A percentile compares a stretch with the other conserved stretches of the same genome.
Evolutionary conservation across 768 basidiomycete species (phyloP).

Genomic region (Lactifluus volemus): DNA sequence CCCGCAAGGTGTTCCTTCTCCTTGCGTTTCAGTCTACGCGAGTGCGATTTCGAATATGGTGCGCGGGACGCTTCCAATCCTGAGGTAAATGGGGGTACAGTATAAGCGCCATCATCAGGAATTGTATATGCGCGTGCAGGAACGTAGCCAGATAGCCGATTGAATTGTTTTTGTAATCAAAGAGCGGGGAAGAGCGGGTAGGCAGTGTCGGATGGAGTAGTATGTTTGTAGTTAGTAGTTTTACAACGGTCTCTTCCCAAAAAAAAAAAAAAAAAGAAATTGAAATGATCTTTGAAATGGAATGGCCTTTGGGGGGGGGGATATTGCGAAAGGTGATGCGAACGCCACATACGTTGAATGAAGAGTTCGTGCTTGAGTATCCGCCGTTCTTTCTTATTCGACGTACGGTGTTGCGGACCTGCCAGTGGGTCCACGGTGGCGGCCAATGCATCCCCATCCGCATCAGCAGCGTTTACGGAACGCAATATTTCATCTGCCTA

Average conservation of each 20-base stretch:
- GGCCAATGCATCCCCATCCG: neutral
- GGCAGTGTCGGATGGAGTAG: neutral
- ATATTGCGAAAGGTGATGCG: neutral
- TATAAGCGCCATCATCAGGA: neutral
- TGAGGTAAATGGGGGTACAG: conserved; percentile 21
- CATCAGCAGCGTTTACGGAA: conserved; percentile 23
- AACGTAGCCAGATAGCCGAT: neutral
- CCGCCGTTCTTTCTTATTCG: conserved; percentile 60
- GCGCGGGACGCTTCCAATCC: conserved; percentile 41
- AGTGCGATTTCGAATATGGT: conserved; percentile 67
- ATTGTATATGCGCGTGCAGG: neutral
- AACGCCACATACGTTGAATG: conserved; percentile 43
- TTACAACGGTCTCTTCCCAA: too few species aligned
- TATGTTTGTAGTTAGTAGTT: neutral
- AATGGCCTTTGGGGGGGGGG: neutral
- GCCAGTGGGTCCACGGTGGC: conserved; percentile 15
- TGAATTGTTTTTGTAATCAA: neutral
- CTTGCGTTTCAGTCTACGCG: conserved; percentile 60
- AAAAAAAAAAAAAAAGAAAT: neutral
- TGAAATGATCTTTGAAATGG: neutral
- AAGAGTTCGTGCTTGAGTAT: conserved; percentile 60
- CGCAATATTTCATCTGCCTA: conserved; percentile 38
- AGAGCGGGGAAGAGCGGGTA: neutral
- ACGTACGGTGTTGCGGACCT: conserved; percentile 1
- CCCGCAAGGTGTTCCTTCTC: conserved; percentile 37